These are phyloP conservation scores for Verticillium dahliae DNA, from an alignment of 2,329 filamentous ascomycete genomes.

Conservation along the genomic window DNA sequence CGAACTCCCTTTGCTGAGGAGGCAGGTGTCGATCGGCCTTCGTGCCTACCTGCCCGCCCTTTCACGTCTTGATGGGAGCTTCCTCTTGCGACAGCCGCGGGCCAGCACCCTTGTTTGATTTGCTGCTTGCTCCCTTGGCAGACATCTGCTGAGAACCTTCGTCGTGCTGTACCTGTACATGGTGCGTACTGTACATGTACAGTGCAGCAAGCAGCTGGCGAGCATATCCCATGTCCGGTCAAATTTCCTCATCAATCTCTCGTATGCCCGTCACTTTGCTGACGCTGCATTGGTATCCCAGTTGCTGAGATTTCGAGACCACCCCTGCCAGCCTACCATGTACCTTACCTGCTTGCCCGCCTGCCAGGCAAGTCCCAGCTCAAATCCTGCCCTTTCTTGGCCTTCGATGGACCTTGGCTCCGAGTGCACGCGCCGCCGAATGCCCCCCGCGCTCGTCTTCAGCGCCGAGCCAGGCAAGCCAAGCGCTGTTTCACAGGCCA, in stretches of 20 bases:
- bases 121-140: background rate
- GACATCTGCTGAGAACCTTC: no score
- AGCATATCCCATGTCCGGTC: conserved; percentile 6
- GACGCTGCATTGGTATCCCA: conserved; percentile 5
- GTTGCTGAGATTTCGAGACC: background rate
- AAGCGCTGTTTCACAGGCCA: background rate
- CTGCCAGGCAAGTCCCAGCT: background rate
- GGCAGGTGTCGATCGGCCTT: background rate
- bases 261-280: conserved; percentile 7
- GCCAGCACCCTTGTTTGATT: background rate
- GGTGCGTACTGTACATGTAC: background rate
- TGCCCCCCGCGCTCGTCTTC: background rate
- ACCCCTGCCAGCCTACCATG: no score
- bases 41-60: background rate
- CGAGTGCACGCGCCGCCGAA: background rate
- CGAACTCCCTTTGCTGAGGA: no score
- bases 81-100: background rate
- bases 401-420: background rate
- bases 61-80: background rate
- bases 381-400: background rate
- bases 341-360: background rate
- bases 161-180: no score
- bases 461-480: background rate
- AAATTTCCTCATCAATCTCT: conserved; percentile 1
- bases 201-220: conserved; percentile 2